Conservation (phyloP, 164 flowering plant genomes). For the Magnolia kwangsiensis region DNA sequence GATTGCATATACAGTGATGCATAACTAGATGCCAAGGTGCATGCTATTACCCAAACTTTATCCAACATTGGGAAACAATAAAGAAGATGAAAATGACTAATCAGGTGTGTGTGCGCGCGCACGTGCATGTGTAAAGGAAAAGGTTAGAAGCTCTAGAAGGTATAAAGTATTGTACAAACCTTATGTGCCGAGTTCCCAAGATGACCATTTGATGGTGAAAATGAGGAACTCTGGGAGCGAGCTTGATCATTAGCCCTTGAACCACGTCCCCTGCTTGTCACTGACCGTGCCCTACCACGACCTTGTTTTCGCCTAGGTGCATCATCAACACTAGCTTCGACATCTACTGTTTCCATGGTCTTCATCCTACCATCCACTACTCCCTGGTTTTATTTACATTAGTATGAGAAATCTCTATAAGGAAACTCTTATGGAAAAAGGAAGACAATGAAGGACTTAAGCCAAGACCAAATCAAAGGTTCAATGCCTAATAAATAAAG, state of each 20-base stretch:
- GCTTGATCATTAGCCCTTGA: conserved; percentile 51
- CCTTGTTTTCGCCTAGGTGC: conserved; percentile 61
- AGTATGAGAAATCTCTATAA: conserved; percentile 3
- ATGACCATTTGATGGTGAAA: conserved; percentile 61
- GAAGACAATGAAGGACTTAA: background rate
- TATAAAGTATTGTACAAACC: conserved; percentile 30
- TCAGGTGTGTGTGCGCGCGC: too few relatives aligned
- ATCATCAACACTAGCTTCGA: conserved; percentile 42
- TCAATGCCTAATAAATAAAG: too few relatives aligned
- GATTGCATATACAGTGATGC: background rate
- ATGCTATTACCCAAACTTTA: background rate
- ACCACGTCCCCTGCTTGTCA: conserved; percentile 72
- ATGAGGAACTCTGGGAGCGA: conserved; percentile 31
- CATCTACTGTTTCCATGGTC: conserved; percentile 33
- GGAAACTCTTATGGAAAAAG: background rate
- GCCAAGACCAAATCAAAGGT: background rate
- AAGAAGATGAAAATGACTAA: background rate
- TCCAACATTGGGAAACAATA: background rate
- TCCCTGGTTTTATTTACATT: conserved; percentile 30
- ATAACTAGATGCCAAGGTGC: background rate
- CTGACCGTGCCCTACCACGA: conserved; percentile 70
- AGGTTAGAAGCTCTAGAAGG: background rate
- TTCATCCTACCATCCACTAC: conserved; percentile 48
- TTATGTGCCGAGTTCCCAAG: conserved; percentile 45
- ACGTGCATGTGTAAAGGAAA: background rate